Percentiles rank a stretch among this genome's conserved stretches.
Conservation (phyloP, 371 early-diverging fungal species). For the Zopfochytrium polystomum region DNA sequence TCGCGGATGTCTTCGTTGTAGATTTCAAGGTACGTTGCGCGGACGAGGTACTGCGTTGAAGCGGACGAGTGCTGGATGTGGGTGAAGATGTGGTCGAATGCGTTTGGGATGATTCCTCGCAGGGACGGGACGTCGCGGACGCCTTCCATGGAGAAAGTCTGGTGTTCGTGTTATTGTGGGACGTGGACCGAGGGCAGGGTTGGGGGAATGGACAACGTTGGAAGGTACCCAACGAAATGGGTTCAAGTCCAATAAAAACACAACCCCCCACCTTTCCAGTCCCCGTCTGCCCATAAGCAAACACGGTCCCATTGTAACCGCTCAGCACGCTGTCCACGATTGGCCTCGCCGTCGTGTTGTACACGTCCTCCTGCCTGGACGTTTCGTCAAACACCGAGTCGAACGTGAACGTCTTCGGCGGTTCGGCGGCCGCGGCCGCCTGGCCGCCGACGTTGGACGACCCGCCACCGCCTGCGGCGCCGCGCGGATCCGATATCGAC, state of each 20-base stretch:
- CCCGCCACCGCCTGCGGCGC: too few relatives aligned
- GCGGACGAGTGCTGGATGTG: constrained; percentile 38
- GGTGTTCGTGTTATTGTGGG: too few relatives aligned
- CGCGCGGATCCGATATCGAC: constrained; percentile 40
- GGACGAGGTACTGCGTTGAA: constrained; percentile 47
- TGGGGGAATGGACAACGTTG: too few relatives aligned
- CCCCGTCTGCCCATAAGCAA: constrained; percentile 68
- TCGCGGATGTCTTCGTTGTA: constrained; percentile 98
- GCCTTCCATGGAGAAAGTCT: constrained; percentile 98
- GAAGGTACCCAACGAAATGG: too few relatives aligned
- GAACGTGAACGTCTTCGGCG: constrained; percentile 55
- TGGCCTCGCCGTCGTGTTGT: constrained; percentile 56
- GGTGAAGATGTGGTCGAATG: constrained; percentile 78
- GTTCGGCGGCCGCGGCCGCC: constrained; percentile 31
- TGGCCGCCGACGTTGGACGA: too few relatives aligned
- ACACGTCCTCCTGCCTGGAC: constrained; percentile 51
- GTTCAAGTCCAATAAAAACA: constrained; percentile 26
- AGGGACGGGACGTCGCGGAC: constrained; percentile 79
- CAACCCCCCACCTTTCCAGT: constrained; percentile 46
- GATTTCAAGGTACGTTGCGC: constrained; percentile 78
- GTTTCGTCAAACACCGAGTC: constrained; percentile 52
- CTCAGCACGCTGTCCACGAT: constrained; percentile 72
- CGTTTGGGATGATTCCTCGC: constrained; percentile 89
- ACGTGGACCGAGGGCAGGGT: too few relatives aligned
- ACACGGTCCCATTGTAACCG: constrained; percentile 85